A percentile compares a stretch with the other conserved stretches of the same genome.
phyloP scores from a whole-genome alignment of 257 asterid species.

The Primulina eburnea region DNA sequence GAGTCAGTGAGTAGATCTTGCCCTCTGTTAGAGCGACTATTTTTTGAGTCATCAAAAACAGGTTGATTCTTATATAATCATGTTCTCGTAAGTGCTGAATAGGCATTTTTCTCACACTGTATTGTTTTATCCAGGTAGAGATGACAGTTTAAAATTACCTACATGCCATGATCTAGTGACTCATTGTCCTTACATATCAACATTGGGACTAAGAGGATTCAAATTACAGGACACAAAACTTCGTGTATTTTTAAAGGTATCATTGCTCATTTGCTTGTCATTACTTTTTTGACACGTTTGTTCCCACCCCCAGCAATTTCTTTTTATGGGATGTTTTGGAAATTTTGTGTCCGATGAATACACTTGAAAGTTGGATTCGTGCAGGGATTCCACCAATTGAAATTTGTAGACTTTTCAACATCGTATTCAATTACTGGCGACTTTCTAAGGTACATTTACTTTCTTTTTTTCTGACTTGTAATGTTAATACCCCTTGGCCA shows the following conservation, averaged over 20 bases:
- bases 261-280: constrained; percentile 20
- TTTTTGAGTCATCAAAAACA: constrained; percentile 68
- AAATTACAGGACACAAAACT: constrained; percentile 61
- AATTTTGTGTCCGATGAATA: constrained; percentile 13
- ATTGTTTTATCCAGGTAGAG: constrained; percentile 54
- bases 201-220: constrained; percentile 72
- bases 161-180: constrained; percentile 64
- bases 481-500: not conserved
- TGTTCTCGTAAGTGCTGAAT: constrained; percentile 16
- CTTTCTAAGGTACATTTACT: constrained; percentile 64
- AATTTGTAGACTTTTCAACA: constrained; percentile 69
- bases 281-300: not conserved
- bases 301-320: constrained; percentile 1
- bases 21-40: constrained; percentile 65
- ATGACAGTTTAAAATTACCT: constrained; percentile 67
- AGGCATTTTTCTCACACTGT: constrained; percentile 27
- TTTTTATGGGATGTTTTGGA: not conserved
- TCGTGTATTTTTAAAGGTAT: constrained; percentile 71
- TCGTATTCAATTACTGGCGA: constrained; percentile 71
- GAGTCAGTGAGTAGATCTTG: constrained; percentile 71
- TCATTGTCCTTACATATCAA: constrained; percentile 58
- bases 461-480: constrained; percentile 2
- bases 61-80: constrained; percentile 37
- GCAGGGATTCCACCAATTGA: constrained; percentile 73
- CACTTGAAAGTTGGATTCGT: constrained; percentile 9